Evolutionary conservation across 768 basidiomycete species (phyloP), one percentile per base, ranked within the genome.

Genomic region (Sporobolomyces roseus): DNA sequence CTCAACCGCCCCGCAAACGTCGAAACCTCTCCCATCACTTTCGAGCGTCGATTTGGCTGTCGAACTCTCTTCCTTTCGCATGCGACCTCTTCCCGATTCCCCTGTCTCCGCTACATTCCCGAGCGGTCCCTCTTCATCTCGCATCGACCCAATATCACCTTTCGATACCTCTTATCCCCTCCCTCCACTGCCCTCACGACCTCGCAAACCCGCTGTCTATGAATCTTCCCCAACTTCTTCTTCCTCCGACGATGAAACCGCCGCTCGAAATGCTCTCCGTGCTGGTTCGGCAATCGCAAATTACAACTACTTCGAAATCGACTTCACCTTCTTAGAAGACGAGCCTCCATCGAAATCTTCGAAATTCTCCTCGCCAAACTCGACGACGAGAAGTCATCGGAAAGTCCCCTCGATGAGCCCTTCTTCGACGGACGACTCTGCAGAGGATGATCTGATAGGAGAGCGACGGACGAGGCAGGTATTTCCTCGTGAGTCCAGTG

Each of bases 261-360:
- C 51, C 6, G 32, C 38, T 30, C 65, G 65, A 29, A 38, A 60
- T 10, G 54, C 62, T 1, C 30, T 68, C 17, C 49, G 41, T 17
- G 63, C 71, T 5, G 49, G 71, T 10, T 65, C 71, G 23, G 71
- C 53, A n/a, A 32, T 62, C 25, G 50, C 60, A 19, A 36, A 63
- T 38, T 63, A 61, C 45, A 62, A 67, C 35, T 50, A 32, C 46
- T 59, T 72, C 60, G 52, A 72, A n/a, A 46, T 72, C 50, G 71
- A 72, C 46, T 68, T 72, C 36, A 68, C 71, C 1, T 72, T 72
- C 21, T 43, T 72, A 45, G 66, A 72, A 17, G 65, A 72, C 2
- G 71, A 65, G 36, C 66, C 66, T 0, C 71, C 71, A n/a, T 5
- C 71, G 5, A 21, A 53, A 10, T 9, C 54, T 10, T 50, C 63